Conservation (phyloP, 192 early-diverging fungal species). For the Phycomyces blakesleeanus region DNA sequence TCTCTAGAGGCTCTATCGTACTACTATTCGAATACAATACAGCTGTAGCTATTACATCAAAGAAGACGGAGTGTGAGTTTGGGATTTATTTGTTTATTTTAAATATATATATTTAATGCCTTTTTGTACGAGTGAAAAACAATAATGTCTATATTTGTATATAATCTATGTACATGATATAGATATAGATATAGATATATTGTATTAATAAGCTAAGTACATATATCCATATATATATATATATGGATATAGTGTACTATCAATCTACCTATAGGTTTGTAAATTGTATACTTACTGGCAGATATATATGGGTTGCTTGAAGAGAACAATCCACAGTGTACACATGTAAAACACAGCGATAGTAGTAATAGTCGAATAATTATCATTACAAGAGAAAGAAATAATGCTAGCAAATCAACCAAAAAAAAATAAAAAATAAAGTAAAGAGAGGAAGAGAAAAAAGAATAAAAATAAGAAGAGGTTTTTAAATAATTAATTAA, state of each 20-base stretch:
- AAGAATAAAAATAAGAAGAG: too few species aligned
- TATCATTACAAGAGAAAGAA: background rate
- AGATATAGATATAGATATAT: too few species aligned
- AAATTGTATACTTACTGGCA: constrained; percentile 13
- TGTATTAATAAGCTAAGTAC: too few species aligned
- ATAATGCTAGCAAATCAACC: background rate
- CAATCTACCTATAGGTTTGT: too few species aligned
- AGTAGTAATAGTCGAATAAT: background rate
- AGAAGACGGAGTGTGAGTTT: background rate
- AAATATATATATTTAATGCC: background rate
- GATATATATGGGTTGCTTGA: constrained; percentile 17
- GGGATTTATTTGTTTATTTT: background rate
- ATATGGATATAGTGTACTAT: too few species aligned
- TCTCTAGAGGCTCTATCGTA: background rate
- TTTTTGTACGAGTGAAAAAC: background rate
- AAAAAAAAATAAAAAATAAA: background rate
- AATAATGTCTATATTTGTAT: background rate
- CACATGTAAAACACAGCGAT: background rate
- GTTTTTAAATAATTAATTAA: too few species aligned
- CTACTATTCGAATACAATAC: constrained; percentile 10
- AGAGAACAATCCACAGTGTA: constrained; percentile 11
- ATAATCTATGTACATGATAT: too few species aligned
- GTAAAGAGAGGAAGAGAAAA: too few species aligned
- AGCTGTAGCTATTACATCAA: background rate
- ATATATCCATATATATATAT: too few species aligned